phyloP scores from a whole-genome alignment of 139 green algal genomes.

The Volvox africanus region DNA sequence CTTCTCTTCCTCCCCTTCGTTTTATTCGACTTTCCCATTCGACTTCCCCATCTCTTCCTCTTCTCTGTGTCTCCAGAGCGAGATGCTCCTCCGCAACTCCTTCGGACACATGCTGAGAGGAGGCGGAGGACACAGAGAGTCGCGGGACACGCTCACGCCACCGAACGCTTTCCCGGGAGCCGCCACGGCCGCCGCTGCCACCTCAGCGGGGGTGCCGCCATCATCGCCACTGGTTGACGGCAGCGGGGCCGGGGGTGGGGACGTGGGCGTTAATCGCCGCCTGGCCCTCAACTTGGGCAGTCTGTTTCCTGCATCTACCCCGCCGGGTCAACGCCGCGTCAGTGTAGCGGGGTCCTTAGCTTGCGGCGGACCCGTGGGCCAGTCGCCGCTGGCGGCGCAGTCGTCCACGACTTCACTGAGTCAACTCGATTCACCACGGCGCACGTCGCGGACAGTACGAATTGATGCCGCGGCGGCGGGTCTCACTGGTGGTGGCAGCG shows the following conservation, averaged over 20 bases:
- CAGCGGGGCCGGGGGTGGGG: too few species aligned
- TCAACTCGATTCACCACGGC: neutral
- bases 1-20: too few species aligned
- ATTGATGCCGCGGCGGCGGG: neutral
- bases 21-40: too few species aligned
- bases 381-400: neutral
- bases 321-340: neutral
- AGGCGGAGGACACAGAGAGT: neutral
- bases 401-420: neutral
- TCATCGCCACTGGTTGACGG: too few species aligned
- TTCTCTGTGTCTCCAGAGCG: neutral
- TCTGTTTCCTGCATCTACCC: too few species aligned
- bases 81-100: slow-evolving; percentile 33
- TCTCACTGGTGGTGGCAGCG: neutral
- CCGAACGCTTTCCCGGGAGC: neutral
- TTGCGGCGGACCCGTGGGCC: neutral
- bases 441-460: neutral
- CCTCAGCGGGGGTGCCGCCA: neutral
- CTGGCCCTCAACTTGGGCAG: neutral
- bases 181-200: neutral
- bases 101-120: slow-evolving; percentile 10
- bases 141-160: neutral
- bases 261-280: too few species aligned
- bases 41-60: neutral
- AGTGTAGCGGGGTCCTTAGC: neutral